Evolutionary conservation across 192 early-diverging fungal species (phyloP), one percentile per base, ranked within the genome.

Genomic region (Entomortierella parvispora): DNA sequence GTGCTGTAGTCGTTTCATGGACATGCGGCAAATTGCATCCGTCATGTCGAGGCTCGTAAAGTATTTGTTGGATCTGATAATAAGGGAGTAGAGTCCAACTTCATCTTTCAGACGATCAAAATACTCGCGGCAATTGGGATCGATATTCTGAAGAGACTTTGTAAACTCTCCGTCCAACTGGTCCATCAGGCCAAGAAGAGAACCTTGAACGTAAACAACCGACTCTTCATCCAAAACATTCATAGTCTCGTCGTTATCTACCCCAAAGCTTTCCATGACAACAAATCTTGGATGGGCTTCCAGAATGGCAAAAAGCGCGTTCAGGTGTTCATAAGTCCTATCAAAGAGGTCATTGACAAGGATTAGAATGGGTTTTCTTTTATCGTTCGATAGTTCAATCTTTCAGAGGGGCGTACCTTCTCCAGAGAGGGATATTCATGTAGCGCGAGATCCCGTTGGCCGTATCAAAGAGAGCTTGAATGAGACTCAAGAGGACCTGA

Each of bases 91-190:
- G 33, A 97, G 82, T 20, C 86, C 74, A 31, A 92, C 90, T 59
- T 98, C 93, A 81, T 99, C 96, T 58, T 91, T 87, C 66, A 99
- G 90, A 52, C 98, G 92, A 62, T 92, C 94, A 61, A 99, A 88
- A 69, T 99, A 99, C 65, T 99, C 96, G 55, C 93, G 92, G 40
- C 96, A 94, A 80, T 98, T 95, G 59, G 97, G 97, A 84, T 99
- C 98, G 71, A 96, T 96, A 76, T 90, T 90, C 79, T 97, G 96
- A 46, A 99, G 88, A 28, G 96, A 93, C 82, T 94, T 93, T 67
- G 88, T 93, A 82, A 98, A 99, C 84, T 99, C 98, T 61, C 99
- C 96, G 82, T 98, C 96, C 44, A 99, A 83, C 29, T 97, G 92
- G 66, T 99, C 98, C 32, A 99, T 83, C 51, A 94, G 92, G 45